Evolutionary conservation across 2,329 filamentous ascomycete species (phyloP).

Genomic region (Dryadomyces quercus-mongolicae): DNA sequence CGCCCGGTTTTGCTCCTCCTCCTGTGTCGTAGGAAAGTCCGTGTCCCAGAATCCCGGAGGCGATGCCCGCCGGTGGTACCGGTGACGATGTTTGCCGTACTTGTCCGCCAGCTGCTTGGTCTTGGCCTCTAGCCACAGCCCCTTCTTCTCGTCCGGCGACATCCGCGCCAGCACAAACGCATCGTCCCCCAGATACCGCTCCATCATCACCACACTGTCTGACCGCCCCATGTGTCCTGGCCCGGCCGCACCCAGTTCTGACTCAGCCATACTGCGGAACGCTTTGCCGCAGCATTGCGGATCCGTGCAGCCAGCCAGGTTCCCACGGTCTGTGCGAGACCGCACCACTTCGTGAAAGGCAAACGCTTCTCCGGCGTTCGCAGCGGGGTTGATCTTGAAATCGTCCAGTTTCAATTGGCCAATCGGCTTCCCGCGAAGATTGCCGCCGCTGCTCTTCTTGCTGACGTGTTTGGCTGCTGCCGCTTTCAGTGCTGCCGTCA

Average conservation of each 20-base stretch:
- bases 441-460: constrained; percentile 2
- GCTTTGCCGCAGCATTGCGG: constrained; percentile 64
- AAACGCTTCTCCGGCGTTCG: constrained; percentile 58
- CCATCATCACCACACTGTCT: constrained; percentile 38
- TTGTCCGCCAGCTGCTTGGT: constrained; percentile 60
- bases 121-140: constrained; percentile 64
- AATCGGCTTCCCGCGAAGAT: constrained; percentile 45
- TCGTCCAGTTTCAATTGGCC: constrained; percentile 51
- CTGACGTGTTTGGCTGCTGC: background rate
- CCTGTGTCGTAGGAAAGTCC: constrained; percentile 83
- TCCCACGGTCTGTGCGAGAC: constrained; percentile 54
- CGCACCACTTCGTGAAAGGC: constrained; percentile 68
- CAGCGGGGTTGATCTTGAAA: constrained; percentile 69
- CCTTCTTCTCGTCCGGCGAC: constrained; percentile 46
- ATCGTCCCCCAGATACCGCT: constrained; percentile 44
- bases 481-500: background rate
- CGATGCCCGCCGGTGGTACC: constrained; percentile 56
- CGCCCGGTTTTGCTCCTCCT: constrained; percentile 52
- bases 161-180: constrained; percentile 48
- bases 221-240: constrained; percentile 18
- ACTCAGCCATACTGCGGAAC: constrained; percentile 54
- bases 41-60: constrained; percentile 86
- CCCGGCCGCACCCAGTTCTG: constrained; percentile 28
- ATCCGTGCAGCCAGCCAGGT: constrained; percentile 62
- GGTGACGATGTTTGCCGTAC: constrained; percentile 65